Evolutionary conservation across 2,329 filamentous ascomycete genomes (phyloP), one percentile per base, ranked within the genome.

Genomic region (Aspergillus fructus): DNA sequence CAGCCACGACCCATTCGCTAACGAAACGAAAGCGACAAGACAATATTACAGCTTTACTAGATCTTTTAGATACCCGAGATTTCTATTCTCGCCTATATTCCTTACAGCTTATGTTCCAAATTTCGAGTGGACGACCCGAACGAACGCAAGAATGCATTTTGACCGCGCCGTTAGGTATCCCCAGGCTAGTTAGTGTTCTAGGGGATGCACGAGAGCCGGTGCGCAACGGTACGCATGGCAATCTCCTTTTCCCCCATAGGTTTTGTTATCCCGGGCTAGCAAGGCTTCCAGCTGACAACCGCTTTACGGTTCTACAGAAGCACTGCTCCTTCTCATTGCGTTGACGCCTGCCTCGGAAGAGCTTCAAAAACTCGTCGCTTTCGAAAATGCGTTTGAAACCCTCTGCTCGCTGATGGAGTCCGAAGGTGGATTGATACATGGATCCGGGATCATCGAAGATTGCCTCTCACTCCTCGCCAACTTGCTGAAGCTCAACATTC

Each of bases 121-220:
- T 97, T 59, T 86, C 91, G 33, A 85, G 87, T 4, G 91, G 93
- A 49, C 85, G 94, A 45, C 90, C 93, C 3, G 93, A 97, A 71
- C 84, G 94, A 67, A 94, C 94, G 2, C 93, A 97, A 74, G 93
- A 97, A 79, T 96, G 92, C 73, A 88, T 99, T 46, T 88, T 96
- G 58, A 90, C 88, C 4, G 93, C 94, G 2, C 93, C 92, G 1
- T 78, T 96, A 27, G 94, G 93, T 24, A 92, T 96, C 49, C 90
- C 92, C 33, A 87, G 92, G 55, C 81, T 99, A 13, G 93, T 96
- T 39, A 86, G 86, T 55, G 85, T 89, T 5, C 82, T 99, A 42
- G 91, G 96, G 67, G 94, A 99, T 70, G 83, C 81, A 48, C 85
- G 92, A 64, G 94, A 99, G 65, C 91, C 91, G 15, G 83, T 97